Evolutionary conservation across 768 basidiomycete species (phyloP).

Genomic region (Fomitopsis serialis): DNA sequence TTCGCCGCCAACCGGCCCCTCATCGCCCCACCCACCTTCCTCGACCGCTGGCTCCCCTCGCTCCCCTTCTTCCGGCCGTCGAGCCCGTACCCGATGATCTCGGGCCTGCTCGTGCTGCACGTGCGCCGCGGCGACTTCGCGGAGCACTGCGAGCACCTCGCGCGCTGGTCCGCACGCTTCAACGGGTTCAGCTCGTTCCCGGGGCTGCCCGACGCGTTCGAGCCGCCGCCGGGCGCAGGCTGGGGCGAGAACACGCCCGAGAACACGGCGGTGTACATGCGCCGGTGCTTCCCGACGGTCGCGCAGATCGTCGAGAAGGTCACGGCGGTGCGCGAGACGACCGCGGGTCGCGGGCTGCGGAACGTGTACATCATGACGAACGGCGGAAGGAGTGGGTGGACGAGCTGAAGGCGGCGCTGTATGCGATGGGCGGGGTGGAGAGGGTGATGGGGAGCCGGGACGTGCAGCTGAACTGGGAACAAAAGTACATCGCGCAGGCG

Average conservation of each 20-base stretch:
- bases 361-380: constrained; percentile 34
- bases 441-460: constrained; percentile 31
- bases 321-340: constrained; percentile 21
- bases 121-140: constrained; percentile 46
- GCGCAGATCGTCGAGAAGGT: constrained; percentile 36
- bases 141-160: constrained; percentile 36
- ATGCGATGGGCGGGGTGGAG: constrained; percentile 26
- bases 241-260: constrained; percentile 12
- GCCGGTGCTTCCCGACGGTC: constrained; percentile 37
- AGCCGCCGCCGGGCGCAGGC: constrained; percentile 23
- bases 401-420: constrained; percentile 30
- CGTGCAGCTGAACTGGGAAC: constrained; percentile 35
- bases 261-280: constrained; percentile 25
- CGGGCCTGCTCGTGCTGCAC: constrained; percentile 43
- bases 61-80: constrained; percentile 1
- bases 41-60: constrained; percentile 1
- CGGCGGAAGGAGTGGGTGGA: constrained; percentile 33
- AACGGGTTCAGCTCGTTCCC: constrained; percentile 39
- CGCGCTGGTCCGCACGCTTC: constrained; percentile 27
- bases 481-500: constrained; percentile 38
- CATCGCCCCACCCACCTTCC: constrained; percentile 6
- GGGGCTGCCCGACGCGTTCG: constrained; percentile 32
- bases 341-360: constrained; percentile 7
- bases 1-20: constrained; percentile 17
- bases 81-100: constrained; percentile 19